Evolutionary conservation across 2,329 filamentous ascomycete genomes (phyloP), one percentile per base, ranked within the genome.

Genomic region (Phoma sp.): DNA sequence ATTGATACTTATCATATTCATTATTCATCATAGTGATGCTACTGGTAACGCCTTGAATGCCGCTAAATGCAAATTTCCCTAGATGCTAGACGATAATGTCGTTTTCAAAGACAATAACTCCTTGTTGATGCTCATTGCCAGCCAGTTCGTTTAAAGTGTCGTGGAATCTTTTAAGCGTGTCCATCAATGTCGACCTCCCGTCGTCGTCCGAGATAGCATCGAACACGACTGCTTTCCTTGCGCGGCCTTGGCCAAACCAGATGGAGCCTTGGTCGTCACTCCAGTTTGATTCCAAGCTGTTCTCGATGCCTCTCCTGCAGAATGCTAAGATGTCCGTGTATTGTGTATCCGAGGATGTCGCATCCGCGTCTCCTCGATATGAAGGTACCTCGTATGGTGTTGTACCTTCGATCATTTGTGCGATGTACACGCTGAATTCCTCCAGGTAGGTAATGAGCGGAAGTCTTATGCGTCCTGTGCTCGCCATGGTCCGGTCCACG

Each of bases 221-320:
- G 15, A 81, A 66, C 1, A 62, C 32, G 1, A 84, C 72, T 55
- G 81, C 78, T 55, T 76, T 78, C 14, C 74, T 76, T 10, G 72
- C 72, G 33, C 76, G 75, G 1, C 78, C 78, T 14, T 77, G 72
- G 18, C 76, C 75, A 26, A 84, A 77, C 62, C 77, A 83, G 56
- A 83, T 79, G 43, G 50, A 25, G 1, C 53, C 62, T 14, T 43
- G 34, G 12, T 49, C 49, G 21, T 77, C 76, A 5, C 58, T 65
- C 83, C 83, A 85, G 28, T 77, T 79, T 1, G 71, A 71, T 20
- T 65, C 68, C 15, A 85, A 61, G 33, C 77, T 76, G 1, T 76
- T 66, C 29, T 74, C 65, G 3, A 85, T 62, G 21, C 81, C 78
- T 28, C 75, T 75, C 2, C 69, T 68, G 33, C 62, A 71, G 40